Evolutionary conservation across 1,284 basidiomycete species (phyloP), one percentile per base, ranked within the genome.

Genomic region (Ustilago shanxiensis): DNA sequence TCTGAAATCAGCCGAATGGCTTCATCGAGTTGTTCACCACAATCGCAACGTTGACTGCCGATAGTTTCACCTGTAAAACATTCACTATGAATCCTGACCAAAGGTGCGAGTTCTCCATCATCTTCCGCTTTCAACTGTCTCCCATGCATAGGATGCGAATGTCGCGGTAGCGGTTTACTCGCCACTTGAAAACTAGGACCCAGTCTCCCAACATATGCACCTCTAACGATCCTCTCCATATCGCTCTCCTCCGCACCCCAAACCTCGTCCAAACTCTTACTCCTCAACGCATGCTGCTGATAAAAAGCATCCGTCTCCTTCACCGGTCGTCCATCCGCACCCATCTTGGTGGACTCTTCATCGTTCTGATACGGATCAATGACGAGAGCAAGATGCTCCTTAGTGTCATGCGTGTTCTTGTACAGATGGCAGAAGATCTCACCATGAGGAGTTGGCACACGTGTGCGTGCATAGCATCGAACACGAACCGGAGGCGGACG

Each of bases 1-100:
- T 77, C 66, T 3, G 74, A 93, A 77, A 99, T 98, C 76, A 93
- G 91, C 10, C 95, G 91, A 78, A 99, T 92, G 28, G 97, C 95
- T 86, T 98, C 95, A 87, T 98, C 95, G 16, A 99, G 89, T 86
- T 99, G 97, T 87, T 99, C 95, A 20, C 97, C 97, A 84, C 97
- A 99, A 86, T 99, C 97, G 86, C 97, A 99, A 33, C 97, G 92
- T 92, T 98, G 95, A 84, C 94, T 96, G 11, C 97, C 97, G 68
- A 98, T 92, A 10, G 95, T 99, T 87, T 99, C 97, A 45, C 97
- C 97, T 0, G 97, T 99, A 87, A 95, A 99, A 87, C 97, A 99
- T 86, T 99, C 97, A 22, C 94, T 96, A 87, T 99, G 97, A 60
- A 99, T 95, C 24, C 97, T 91, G 35, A 99, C 92, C 59, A 99